Evolutionary conservation across 306 rosid genomes (phyloP), one percentile per base, ranked within the genome.

Genomic region (Dalbergia cochinchinensis): DNA sequence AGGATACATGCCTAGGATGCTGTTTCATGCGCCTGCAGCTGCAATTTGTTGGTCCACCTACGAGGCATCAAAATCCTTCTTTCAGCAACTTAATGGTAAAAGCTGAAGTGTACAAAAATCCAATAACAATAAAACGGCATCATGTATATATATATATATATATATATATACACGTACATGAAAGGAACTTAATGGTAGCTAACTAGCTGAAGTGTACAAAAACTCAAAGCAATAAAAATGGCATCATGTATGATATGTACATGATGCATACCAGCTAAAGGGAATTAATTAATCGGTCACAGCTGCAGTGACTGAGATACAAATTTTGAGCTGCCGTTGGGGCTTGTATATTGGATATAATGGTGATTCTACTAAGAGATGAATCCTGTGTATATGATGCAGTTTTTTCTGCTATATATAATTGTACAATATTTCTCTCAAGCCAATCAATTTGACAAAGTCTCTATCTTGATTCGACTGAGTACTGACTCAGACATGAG

Each of bases 21-120:
- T 90, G 14, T 90, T 88, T 76, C 94, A 88, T 80, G 89, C 94
- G 1, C 94, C 90, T 42, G 94, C 94, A 14, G 94, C 91, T 74
- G 91, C 90, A 63, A 86, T 86, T 57, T 86, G 91, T 79, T 90
- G 91, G 90, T 90, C 89, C 41, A 80, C 91, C 11, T 88, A 90
- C 2, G 90, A 90, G 79, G 94, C 94, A 1, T 84, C 90, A 45
- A 90, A 88, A 73, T 11, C 86, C 66, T 84, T 88, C 82, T 86
- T 90, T 65, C 90, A 85, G 63, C 62, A 35, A 16, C 82, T 77
- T 41, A 69, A 83, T 62, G 48, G 39, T 65, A 72, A 26, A 26
- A 26, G 47, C 14, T 69, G 44, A 69, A 47, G 19, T 42, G 15
- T 48, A 37, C 4, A 37, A 3, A 37, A 37, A 37, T 37, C 7